These are phyloP conservation scores for Coelastrella sp. DNA, from an alignment of 139 green algal genomes.

Conservation along the genomic window DNA sequence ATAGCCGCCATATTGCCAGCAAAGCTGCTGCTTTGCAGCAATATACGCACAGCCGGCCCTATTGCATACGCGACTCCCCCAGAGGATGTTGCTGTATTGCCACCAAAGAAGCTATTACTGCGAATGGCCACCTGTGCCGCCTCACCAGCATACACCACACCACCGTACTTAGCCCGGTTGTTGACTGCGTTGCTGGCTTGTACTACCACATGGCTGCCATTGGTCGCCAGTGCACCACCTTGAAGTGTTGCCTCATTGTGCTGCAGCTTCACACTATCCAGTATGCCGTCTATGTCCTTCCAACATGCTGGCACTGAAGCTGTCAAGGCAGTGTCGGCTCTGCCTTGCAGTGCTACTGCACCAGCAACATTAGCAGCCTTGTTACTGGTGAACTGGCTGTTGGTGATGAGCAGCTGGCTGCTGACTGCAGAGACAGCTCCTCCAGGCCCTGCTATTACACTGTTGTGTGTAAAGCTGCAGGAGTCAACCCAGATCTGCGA, in stretches of 20 bases:
- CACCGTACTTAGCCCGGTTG: conserved; percentile 40
- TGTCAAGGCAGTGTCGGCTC: neutral
- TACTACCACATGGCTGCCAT: conserved; percentile 15
- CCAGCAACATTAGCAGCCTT: neutral
- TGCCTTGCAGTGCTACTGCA: conserved; percentile 17
- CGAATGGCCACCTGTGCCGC: neutral
- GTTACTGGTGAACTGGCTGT: conserved; percentile 20
- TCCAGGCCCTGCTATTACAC: neutral
- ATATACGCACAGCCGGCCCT: neutral
- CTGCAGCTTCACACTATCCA: neutral
- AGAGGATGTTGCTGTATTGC: conserved; percentile 20
- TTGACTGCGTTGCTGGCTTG: neutral
- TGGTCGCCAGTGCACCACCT: conserved; percentile 8
- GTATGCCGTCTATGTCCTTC: neutral
- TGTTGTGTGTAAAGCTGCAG: conserved; percentile 30
- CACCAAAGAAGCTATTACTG: neutral
- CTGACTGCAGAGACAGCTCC: neutral
- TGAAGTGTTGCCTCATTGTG: neutral
- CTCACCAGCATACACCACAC: conserved; percentile 1
- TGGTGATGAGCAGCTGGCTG: conserved; percentile 38
- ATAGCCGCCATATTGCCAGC: conserved; percentile 22
- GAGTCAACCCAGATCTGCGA: conserved; percentile 41
- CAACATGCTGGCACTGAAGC: neutral
- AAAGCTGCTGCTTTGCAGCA: conserved; percentile 33
- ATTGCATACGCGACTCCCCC: conserved; percentile 40